phyloP scores from a whole-genome alignment of 2,329 filamentous ascomycete species.

The Pseudocercospora cruenta region DNA sequence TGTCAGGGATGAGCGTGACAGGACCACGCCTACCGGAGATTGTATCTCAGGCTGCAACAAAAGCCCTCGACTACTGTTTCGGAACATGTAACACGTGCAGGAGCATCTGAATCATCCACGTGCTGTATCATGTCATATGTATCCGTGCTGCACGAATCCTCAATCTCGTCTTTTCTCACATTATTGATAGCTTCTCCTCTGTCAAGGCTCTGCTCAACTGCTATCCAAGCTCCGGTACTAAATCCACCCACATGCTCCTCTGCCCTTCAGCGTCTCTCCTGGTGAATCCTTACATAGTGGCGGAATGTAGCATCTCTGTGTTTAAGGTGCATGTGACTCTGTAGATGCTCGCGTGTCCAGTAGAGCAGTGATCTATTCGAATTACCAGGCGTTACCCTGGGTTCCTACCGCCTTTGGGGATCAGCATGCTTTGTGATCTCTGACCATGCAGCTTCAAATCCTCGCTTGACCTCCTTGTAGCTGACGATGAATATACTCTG shows the following conservation, averaged over 20 bases:
- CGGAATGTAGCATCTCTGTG: not conserved
- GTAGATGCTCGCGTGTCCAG: not conserved
- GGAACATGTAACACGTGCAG: not conserved
- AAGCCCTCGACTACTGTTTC: not conserved
- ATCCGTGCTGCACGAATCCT: not conserved
- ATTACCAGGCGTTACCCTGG: not conserved
- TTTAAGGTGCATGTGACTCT: not conserved
- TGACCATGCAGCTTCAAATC: slow-evolving; percentile 63
- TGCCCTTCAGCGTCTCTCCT: not conserved
- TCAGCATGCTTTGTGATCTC: slow-evolving; percentile 49
- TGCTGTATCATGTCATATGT: not conserved
- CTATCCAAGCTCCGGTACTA: not conserved
- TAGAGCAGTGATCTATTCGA: not conserved
- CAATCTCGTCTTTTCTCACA: not conserved
- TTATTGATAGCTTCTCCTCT: not conserved
- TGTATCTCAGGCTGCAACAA: slow-evolving; percentile 4
- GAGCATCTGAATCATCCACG: not conserved
- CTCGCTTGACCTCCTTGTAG: slow-evolving; percentile 82
- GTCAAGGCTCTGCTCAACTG: not conserved
- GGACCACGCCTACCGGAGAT: not conserved
- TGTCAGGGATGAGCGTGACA: slow-evolving; percentile 3
- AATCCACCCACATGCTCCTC: not conserved
- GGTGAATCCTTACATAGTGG: not conserved
- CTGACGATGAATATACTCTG: slow-evolving; percentile 85
- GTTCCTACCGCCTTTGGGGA: slow-evolving; percentile 16